A percentile compares a stretch with the other conserved stretches of the same genome.
Evolutionary conservation across 2,329 filamentous ascomycete species (phyloP).

Genomic region (Talaromyces pinophilus): DNA sequence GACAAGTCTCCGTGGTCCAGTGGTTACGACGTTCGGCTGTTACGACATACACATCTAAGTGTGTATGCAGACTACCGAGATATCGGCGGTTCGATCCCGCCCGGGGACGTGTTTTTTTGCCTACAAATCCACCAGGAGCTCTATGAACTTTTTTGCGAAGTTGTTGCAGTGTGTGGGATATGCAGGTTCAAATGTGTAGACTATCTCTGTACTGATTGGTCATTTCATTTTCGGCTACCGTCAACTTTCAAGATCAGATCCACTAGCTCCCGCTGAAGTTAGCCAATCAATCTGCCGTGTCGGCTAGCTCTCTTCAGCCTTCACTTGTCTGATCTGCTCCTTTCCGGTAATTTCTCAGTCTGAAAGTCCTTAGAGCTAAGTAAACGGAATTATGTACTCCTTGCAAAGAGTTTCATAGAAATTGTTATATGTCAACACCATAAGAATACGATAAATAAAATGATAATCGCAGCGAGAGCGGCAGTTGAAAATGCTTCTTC

Average conservation of each 20-base stretch:
- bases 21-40: conserved; percentile 16
- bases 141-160: neutral
- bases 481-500: neutral
- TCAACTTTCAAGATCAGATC: neutral
- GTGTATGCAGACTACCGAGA: neutral
- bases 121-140: neutral
- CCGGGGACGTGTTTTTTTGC: conserved; percentile 13
- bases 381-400: too few species aligned
- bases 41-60: neutral
- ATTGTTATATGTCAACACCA: neutral
- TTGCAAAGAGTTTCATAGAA: too few species aligned
- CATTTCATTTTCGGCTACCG: neutral
- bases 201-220: neutral
- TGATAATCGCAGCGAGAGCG: neutral
- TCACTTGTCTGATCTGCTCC: neutral
- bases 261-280: neutral
- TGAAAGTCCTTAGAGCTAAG: too few species aligned
- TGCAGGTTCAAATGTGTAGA: neutral
- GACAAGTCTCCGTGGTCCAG: conserved; percentile 15
- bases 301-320: neutral
- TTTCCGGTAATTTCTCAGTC: too few species aligned
- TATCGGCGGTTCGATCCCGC: conserved; percentile 16
- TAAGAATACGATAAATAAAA: neutral
- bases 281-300: neutral
- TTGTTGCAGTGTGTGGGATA: neutral